These are phyloP conservation scores for Penicillium decumbens DNA, from an alignment of 2,329 filamentous ascomycete species.

Conservation along the genomic window DNA sequence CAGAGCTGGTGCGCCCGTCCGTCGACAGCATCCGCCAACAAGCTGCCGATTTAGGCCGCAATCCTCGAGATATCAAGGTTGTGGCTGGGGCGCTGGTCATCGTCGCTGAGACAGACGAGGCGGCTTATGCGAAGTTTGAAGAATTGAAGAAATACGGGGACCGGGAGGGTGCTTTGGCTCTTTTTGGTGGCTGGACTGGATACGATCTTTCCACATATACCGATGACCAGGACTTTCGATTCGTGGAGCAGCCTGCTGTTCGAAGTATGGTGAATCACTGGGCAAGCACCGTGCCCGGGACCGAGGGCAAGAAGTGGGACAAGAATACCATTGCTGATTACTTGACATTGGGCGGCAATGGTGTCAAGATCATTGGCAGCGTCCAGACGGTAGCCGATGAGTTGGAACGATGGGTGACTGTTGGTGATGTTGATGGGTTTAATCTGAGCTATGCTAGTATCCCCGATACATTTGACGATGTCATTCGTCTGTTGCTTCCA, in stretches of 20 bases:
- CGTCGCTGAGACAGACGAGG: conserved; percentile 44
- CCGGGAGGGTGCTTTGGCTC: conserved; percentile 41
- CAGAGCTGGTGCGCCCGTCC: conserved; percentile 39
- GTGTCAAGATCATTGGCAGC: conserved; percentile 35
- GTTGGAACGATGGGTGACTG: conserved; percentile 35
- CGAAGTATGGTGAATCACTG: conserved; percentile 45
- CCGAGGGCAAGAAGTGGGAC: conserved; percentile 38
- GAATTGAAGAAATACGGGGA: conserved; percentile 44
- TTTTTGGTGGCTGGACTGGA: conserved; percentile 48
- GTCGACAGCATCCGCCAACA: conserved; percentile 42
- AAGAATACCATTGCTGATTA: conserved; percentile 36
- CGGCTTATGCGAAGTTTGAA: conserved; percentile 42
- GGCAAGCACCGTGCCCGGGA: conserved; percentile 43
- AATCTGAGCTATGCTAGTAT: conserved; percentile 34
- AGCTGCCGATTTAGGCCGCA: conserved; percentile 37
- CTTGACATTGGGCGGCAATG: conserved; percentile 33
- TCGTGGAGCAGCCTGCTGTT: conserved; percentile 41
- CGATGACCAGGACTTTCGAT: conserved; percentile 46
- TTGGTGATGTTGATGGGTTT: conserved; percentile 36
- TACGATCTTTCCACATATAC: conserved; percentile 42
- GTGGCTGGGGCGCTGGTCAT: conserved; percentile 44
- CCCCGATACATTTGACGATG: conserved; percentile 36
- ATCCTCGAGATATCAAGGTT: conserved; percentile 42
- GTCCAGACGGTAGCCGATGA: conserved; percentile 37
- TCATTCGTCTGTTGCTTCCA: conserved; percentile 31